Percentiles rank a stretch among this genome's conserved stretches.
Conservation (phyloP, 225 moss, liverwort and hornwort species). For the Physcomitrium patens region DNA sequence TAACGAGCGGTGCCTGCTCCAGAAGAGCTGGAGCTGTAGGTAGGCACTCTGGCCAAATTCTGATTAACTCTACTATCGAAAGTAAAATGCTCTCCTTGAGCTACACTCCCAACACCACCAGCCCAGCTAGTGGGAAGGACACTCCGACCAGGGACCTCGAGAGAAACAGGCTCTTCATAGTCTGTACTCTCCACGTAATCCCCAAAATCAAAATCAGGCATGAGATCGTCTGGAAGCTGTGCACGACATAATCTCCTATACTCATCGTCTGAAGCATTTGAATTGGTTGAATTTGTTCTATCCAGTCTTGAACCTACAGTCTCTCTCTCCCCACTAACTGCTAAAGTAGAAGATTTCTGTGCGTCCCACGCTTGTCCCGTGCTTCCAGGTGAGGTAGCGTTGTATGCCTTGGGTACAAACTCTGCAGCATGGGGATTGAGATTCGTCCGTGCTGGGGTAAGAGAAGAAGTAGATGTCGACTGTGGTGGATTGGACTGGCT, state of each 20-base stretch:
- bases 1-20: conserved; percentile 23
- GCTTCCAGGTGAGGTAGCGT: conserved; percentile 2
- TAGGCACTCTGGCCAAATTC: conserved; percentile 5
- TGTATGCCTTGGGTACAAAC: conserved; percentile 41
- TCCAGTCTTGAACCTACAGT: conserved; percentile 26
- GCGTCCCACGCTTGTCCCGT: conserved; percentile 22
- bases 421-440: conserved; percentile 46
- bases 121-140: conserved; percentile 15
- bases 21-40: conserved; percentile 31
- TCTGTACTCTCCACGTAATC: conserved; percentile 36
- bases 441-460: conserved; percentile 19
- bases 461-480: conserved; percentile 24
- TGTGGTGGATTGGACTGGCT: conserved; percentile 8
- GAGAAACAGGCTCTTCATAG: conserved; percentile 23
- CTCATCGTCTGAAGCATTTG: conserved; percentile 47
- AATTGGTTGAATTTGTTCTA: conserved; percentile 45
- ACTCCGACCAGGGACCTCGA: conserved; percentile 20
- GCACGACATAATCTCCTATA: conserved; percentile 41
- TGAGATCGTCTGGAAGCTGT: conserved; percentile 49
- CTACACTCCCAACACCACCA: conserved; percentile 15
- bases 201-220: conserved; percentile 43
- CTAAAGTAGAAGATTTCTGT: conserved; percentile 2
- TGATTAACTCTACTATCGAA: conserved; percentile 32
- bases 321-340: conserved; percentile 28
- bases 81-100: conserved; percentile 21